Conservation (phyloP, 2,329 filamentous ascomycete species). For the Alternaria gaisen region DNA sequence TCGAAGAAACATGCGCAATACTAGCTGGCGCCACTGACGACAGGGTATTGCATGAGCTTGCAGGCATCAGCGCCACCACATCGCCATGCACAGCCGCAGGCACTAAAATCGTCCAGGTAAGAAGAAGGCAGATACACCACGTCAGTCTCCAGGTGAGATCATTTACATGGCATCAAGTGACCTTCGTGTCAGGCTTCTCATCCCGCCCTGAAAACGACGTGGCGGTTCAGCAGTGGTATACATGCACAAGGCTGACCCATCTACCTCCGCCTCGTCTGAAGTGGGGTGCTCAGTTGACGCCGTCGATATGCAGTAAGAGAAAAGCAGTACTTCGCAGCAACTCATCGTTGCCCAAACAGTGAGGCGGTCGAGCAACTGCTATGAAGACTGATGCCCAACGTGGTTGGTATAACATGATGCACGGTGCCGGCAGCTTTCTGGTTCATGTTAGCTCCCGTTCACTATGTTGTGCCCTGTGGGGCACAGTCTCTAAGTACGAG, state of each 20-base stretch:
- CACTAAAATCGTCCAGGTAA: neutral
- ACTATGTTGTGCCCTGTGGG: neutral
- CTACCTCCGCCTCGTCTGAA: neutral
- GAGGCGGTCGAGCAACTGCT: neutral
- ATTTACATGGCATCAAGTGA: neutral
- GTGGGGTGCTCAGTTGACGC: neutral
- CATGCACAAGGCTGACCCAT: neutral
- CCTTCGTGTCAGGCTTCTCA: neutral
- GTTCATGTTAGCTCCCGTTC: neutral
- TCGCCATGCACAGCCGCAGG: slow-evolving; percentile 1
- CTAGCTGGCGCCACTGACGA: neutral
- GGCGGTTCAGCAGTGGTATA: neutral
- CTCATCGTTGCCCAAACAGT: neutral
- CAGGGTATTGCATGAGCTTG: neutral
- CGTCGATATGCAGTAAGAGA: neutral
- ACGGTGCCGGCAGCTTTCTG: neutral
- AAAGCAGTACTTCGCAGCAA: neutral
- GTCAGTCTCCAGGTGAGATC: neutral
- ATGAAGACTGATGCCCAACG: neutral
- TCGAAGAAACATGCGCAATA: neutral
- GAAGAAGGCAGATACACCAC: neutral
- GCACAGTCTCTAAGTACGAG: neutral
- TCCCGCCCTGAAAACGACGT: neutral
- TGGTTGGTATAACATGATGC: neutral
- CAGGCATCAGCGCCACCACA: slow-evolving; percentile 6